Evolutionary conservation across 73 alveolate genomes (phyloP).

Genomic region (Uronychia setigera): DNA sequence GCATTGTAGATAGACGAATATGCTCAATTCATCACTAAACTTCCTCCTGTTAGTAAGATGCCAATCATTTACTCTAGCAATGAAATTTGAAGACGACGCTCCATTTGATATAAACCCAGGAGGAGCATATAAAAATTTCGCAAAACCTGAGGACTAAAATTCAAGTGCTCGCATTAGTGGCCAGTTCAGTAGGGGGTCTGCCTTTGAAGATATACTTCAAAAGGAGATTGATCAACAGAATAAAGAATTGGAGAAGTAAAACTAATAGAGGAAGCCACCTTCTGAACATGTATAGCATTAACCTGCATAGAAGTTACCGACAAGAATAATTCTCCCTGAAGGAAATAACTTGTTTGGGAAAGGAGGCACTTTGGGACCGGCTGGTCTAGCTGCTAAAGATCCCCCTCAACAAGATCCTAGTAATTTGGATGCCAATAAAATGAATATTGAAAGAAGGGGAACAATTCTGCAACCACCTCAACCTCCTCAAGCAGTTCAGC

Average conservation of each 20-base stretch:
- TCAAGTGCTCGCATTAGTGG: background rate
- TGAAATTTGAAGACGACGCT: no score
- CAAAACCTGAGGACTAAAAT: background rate
- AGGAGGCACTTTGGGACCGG: no score
- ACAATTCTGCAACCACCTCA: background rate
- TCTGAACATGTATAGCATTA: background rate
- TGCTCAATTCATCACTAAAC: background rate
- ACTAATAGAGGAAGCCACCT: background rate
- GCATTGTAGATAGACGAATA: background rate
- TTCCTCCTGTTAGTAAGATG: background rate
- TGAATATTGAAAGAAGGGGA: no score
- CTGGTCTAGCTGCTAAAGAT: background rate
- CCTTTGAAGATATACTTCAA: background rate
- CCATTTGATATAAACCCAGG: background rate
- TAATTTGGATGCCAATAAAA: background rate
- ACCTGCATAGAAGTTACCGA: background rate
- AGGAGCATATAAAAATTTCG: background rate
- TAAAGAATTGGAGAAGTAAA: background rate
- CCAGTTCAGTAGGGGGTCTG: background rate
- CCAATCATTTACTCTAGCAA: no score
- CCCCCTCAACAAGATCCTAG: background rate
- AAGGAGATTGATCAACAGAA: background rate
- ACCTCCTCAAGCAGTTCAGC: background rate
- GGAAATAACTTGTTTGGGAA: no score
- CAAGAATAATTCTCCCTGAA: background rate